Base-by-base conservation (phyloP, 2,329 filamentous ascomycete genomes). In the Paraphaeosphaeria sporulosa region DNA sequence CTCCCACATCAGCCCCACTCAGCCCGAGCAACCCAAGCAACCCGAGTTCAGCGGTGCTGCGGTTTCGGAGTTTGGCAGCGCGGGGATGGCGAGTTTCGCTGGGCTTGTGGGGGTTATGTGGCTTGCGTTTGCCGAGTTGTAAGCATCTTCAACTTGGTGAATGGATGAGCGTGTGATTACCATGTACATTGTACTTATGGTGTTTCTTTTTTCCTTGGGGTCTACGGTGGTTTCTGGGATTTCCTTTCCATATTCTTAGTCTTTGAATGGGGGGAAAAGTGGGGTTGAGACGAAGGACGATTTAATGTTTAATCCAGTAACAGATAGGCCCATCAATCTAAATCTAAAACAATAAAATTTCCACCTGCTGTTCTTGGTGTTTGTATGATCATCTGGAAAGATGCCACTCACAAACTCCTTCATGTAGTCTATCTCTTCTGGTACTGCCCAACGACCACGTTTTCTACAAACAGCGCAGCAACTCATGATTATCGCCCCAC, bases 81-180 rank as follows among this genome's bases (percentile, higher is more conserved):
- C 21, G 7, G 30, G 60, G 5, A 52, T 59, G 23, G 64, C 52
- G 8, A 9, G 60, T 8, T 34, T 66, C 30, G 64, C 60, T 46
- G 66, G 64, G 8, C 59, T 42, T 9, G 58, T 69, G 30, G 69
- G 69, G 9, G 27, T 69, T 13, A 68, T 70, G 66, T 68, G 66
- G 12, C 21, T 71, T 15, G 62, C 66, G 9, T 70, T 71, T 60
- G 67, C 66, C 3, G 66, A 64, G 58, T 43, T 70, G 32, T 71
- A 55, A 61, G 27, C 30, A 32, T 32, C 10, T 8, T 32, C 30
- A 32, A 32, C 30, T 4, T 21, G 40, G 40, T 43, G 17, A n/a
- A 21, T 15, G 13, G 36, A 9, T 40, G 38, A n/a, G 15, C n/a
- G 4, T 40, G 17, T 17, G 38, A n/a, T 40, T 40, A n/a, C 38